phyloP scores from a whole-genome alignment of 306 rosid genomes.

The Notholithocarpus densiflorus region DNA sequence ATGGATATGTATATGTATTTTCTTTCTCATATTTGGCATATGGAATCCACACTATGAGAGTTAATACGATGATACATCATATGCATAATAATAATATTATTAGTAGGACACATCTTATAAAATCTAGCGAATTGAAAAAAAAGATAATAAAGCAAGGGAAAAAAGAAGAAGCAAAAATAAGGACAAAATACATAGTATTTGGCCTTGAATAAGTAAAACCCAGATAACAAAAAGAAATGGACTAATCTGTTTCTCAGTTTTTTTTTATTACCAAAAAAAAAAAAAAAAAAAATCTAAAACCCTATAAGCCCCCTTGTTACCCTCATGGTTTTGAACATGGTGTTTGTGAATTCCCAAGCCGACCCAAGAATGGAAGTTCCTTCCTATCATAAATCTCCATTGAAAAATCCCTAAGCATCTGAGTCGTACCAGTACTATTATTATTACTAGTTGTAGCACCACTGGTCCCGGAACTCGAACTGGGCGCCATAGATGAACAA shows the following conservation, averaged over 20 bases:
- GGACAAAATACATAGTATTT: background rate
- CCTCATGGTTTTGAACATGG: conserved; percentile 41
- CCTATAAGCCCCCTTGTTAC: background rate
- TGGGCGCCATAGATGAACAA: conserved; percentile 36
- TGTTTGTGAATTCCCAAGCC: conserved; percentile 37
- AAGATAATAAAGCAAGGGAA: background rate
- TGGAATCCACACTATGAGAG: too few relatives aligned
- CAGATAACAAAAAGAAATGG: background rate
- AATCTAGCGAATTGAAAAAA: too few relatives aligned
- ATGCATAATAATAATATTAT: too few relatives aligned
- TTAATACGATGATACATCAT: too few relatives aligned
- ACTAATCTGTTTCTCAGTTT: background rate
- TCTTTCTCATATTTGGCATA: too few relatives aligned
- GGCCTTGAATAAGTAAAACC: conserved; percentile 3
- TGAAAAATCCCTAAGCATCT: conserved; percentile 68
- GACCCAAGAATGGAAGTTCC: conserved; percentile 69
- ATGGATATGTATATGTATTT: too few relatives aligned
- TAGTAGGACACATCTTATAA: too few relatives aligned
- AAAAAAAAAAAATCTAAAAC: background rate
- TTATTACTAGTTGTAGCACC: conserved; percentile 9
- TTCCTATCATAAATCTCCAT: conserved; percentile 67
- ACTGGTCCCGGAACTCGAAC: conserved; percentile 30
- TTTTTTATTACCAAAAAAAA: background rate
- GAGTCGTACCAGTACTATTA: conserved; percentile 21
- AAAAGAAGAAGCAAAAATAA: too few relatives aligned